phyloP scores from a whole-genome alignment of 2,329 filamentous ascomycete genomes.

The Trichoderma sp. region DNA sequence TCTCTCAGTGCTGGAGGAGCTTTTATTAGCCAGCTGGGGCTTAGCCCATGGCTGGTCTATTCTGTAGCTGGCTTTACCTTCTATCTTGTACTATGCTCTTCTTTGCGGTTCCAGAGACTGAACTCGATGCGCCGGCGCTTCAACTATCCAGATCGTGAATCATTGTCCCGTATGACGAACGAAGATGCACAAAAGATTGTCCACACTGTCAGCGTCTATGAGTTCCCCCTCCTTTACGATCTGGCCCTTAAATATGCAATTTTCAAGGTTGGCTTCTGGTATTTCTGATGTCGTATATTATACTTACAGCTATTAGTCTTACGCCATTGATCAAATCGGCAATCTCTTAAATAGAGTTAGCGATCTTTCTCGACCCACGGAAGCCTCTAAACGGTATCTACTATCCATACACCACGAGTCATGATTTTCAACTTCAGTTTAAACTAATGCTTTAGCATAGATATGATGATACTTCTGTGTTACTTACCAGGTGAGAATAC shows the following conservation, averaged over 20 bases:
- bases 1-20: not conserved
- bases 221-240: slow-evolving; percentile 45
- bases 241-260: slow-evolving; percentile 43
- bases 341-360: slow-evolving; percentile 41
- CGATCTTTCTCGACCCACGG: slow-evolving; percentile 37
- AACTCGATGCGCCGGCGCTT: slow-evolving; percentile 35
- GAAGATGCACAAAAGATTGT: slow-evolving; percentile 50
- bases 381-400: slow-evolving; percentile 41
- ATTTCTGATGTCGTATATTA: not conserved
- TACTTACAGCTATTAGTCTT: slow-evolving; percentile 37
- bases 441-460: slow-evolving; percentile 29
- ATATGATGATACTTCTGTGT: slow-evolving; percentile 45
- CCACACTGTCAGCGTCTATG: slow-evolving; percentile 36
- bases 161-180: slow-evolving; percentile 45
- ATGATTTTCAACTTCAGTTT: not conserved
- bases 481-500: slow-evolving; percentile 40
- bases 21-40: not conserved
- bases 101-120: slow-evolving; percentile 42
- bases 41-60: slow-evolving; percentile 20
- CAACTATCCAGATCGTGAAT: slow-evolving; percentile 40
- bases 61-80: slow-evolving; percentile 31
- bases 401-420: not conserved
- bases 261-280: slow-evolving; percentile 38
- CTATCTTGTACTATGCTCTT: slow-evolving; percentile 40
- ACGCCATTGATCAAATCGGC: slow-evolving; percentile 43